Evolutionary conservation across 208 protist genomes (phyloP), one percentile per base, ranked within the genome.

Genomic region (Trypanosoma caninum): DNA sequence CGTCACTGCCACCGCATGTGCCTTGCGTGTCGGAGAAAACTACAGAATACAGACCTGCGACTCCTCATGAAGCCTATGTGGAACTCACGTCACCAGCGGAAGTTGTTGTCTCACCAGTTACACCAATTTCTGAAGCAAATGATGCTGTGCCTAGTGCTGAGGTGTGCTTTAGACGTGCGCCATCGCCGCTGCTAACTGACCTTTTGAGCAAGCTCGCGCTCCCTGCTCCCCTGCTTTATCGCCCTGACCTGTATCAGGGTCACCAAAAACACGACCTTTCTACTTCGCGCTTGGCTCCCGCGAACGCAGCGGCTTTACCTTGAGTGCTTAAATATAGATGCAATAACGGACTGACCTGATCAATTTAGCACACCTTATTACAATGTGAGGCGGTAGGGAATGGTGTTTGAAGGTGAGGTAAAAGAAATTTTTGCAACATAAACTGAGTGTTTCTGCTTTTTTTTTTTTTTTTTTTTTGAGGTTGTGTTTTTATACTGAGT

Each of bases 191-290:
- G 31, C 46, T 75, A 37, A 30, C 46, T 27, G 41, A 68, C 11
- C 31, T 74, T 3, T 53, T 74, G 10, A 46, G 35, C 41, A 65
- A 35, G 31, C 47, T 75, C 11, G 16, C 50, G 14, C 33, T 66
- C 30, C 47, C 69, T 10, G 38, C 45, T 14, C 40, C 55, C 1
- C 41, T 33, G 30, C 33, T 67, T 18, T 59, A 59, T 35, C 67
- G 67, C 8, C 50, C 67, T 11, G 67, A 73, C 42, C 50, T 73
- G 25, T 73, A 46, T 22, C 59, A 73, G 42, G 67, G 67, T n/a
- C 20, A 50, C 0, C 28, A 2, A 54, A 6, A 6, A 20, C 20
- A 30, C 14, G 27, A 37, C 33, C 0, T 8, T 18, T 23, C 20
- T 22, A 16, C 16, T 16, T 7, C 48, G 9, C n/a, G n/a, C n/a